Evolutionary conservation across 495 filamentous ascomycete genomes (phyloP).

Genomic region (Choiromyces venosus): DNA sequence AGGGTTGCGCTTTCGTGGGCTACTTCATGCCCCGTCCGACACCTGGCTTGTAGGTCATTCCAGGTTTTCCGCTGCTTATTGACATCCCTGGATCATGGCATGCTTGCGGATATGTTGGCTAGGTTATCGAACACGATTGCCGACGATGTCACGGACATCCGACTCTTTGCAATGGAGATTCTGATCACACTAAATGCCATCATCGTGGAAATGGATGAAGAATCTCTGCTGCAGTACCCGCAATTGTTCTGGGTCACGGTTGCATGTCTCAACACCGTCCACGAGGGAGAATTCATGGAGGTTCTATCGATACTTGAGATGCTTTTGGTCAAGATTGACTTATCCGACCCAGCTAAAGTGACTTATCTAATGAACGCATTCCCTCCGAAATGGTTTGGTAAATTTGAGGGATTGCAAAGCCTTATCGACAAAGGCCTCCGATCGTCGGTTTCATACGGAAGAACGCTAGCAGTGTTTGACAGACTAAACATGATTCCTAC

Average conservation of each 20-base stretch:
- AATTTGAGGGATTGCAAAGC: slow-evolving; percentile 78
- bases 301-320: slow-evolving; percentile 87
- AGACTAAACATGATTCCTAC: slow-evolving; percentile 72
- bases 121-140: slow-evolving; percentile 93
- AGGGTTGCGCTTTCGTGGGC: slow-evolving; percentile 89
- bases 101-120: slow-evolving; percentile 94
- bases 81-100: slow-evolving; percentile 78
- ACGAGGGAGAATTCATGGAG: slow-evolving; percentile 90
- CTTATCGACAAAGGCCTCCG: slow-evolving; percentile 86
- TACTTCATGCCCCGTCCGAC: slow-evolving; percentile 90
- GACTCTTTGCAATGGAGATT: slow-evolving; percentile 96
- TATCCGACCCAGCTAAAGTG: slow-evolving; percentile 63
- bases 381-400: slow-evolving; percentile 82
- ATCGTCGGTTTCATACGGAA: slow-evolving; percentile 72
- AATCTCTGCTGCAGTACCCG: slow-evolving; percentile 77
- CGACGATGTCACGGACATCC: slow-evolving; percentile 83
- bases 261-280: slow-evolving; percentile 90
- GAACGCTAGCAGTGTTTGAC: slow-evolving; percentile 71
- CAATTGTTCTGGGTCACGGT: slow-evolving; percentile 97
- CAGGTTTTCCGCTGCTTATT: slow-evolving; percentile 94
- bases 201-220: slow-evolving; percentile 71
- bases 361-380: slow-evolving; percentile 65
- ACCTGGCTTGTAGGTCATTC: slow-evolving; percentile 92
- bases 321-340: slow-evolving; percentile 74
- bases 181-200: slow-evolving; percentile 86